Base-by-base conservation (phyloP, 2,329 filamentous ascomycete genomes). In the Chaetomium globosum region DNA sequence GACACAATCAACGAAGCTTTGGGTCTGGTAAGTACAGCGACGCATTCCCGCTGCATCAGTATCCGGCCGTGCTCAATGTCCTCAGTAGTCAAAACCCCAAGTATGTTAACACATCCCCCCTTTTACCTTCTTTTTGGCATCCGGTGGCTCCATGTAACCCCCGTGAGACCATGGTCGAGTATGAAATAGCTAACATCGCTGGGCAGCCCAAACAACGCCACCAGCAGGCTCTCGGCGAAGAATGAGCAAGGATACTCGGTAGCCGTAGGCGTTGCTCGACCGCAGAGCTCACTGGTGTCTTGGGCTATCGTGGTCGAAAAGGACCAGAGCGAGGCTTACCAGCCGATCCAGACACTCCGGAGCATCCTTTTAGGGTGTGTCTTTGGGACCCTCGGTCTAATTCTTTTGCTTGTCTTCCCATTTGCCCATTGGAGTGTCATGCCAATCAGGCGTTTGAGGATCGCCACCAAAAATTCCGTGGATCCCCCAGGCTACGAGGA, bases 221-320 rank as follows among this genome's bases (percentile, higher is more conserved):
- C 88, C 19, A 87, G 87, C 67, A 75, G 83, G 1, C 80, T 96
- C 16, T 85, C 86, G 12, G 90, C 91, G 0, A 81, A 75, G 9
- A 96, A 97, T 70, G 92, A 97, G 72, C 81, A 92, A 68, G 84
- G 84, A 0, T 75, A 83, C 10, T 74, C 78, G 4, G 91, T 97
- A 1, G 89, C 92, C 12, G 88, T 93, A n/a, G 93, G 93, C 26
- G 94, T 88, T 72, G 91, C 91, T 8, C 82, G 89, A 12, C 87
- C 90, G 0, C 82, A 85, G 61, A 91, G 83, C 5, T 74, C 78
- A 0, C 78, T 96, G 60, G 91, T 91, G 8, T 86, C 94, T 72
- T 97, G 93, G 93, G 87, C 91, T 5, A 79, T 97, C 3, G 72
- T 96, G 2, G 85, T 97, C 0, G 93, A 97, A 74, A 89, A 95